Percentiles rank a stretch among this genome's conserved stretches.
phyloP scores from a whole-genome alignment of 2,329 filamentous ascomycete species.

The Aspergillus chevalieri region DNA sequence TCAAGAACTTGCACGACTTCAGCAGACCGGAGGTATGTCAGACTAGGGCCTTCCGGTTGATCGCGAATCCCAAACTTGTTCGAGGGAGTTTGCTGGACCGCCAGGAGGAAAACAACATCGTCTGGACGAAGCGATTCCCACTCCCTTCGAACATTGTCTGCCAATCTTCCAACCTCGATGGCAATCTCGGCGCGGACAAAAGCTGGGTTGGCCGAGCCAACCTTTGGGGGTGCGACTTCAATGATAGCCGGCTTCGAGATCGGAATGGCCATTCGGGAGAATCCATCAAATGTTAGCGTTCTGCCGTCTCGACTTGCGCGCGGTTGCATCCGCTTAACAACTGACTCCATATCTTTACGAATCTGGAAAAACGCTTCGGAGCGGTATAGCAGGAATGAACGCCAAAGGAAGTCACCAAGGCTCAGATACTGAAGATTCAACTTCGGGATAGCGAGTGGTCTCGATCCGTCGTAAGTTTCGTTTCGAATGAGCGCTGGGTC shows the following conservation, averaged over 20 bases:
- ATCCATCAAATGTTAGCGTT: conserved; percentile 67
- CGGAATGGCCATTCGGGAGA: conserved; percentile 85
- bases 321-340: conserved; percentile 71
- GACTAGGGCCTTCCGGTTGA: conserved; percentile 54
- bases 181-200: conserved; percentile 79
- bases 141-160: conserved; percentile 68
- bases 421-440: conserved; percentile 93
- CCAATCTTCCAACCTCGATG: conserved; percentile 74
- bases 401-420: conserved; percentile 93
- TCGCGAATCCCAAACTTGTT: conserved; percentile 15
- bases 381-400: conserved; percentile 81
- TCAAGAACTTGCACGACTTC: conserved; percentile 82
- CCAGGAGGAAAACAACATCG: conserved; percentile 83
- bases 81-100: conserved; percentile 57
- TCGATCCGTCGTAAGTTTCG: conserved; percentile 79
- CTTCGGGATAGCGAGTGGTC: conserved; percentile 84
- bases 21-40: conserved; percentile 70
- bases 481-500: conserved; percentile 72
- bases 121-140: conserved; percentile 85
- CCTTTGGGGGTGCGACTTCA: conserved; percentile 73
- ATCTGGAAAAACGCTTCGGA: conserved; percentile 92
- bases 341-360: conserved; percentile 79
- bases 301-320: conserved; percentile 58
- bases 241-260: conserved; percentile 81
- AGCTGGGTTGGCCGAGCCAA: conserved; percentile 78